Conservation (phyloP, 2,329 filamentous ascomycete species). For the Diaporthe helianthi region DNA sequence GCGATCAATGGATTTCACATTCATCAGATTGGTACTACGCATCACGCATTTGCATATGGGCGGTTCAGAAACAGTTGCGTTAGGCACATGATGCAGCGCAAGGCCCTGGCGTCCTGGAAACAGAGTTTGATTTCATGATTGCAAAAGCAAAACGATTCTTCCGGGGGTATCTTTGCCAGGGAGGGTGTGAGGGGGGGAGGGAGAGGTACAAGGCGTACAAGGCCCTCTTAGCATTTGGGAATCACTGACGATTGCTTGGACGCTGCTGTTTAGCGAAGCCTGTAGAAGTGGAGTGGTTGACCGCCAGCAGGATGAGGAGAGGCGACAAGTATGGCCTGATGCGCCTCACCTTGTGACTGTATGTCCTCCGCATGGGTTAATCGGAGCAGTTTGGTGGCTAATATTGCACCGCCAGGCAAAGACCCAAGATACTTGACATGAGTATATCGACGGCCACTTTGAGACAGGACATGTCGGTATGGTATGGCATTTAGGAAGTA, state of each 20-base stretch:
- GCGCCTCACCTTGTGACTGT: conserved; percentile 1
- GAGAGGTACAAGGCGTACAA: no score
- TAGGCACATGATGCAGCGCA: conserved; percentile 34
- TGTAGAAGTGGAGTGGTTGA: conserved; percentile 7
- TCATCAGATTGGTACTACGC: conserved; percentile 34
- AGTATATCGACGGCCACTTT: conserved; percentile 18
- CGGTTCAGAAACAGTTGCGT: conserved; percentile 35
- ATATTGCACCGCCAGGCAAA: conserved; percentile 1
- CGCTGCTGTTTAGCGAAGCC: conserved; percentile 27
- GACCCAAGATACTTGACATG: neutral
- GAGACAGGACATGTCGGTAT: conserved; percentile 14
- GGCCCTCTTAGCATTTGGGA: conserved; percentile 21
- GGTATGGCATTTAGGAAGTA: conserved; percentile 28
- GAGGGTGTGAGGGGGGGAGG: no score
- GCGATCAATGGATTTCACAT: conserved; percentile 25
- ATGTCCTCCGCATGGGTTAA: conserved; percentile 12
- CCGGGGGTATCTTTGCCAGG: conserved; percentile 1
- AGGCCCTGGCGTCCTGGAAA: conserved; percentile 35
- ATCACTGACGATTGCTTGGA: conserved; percentile 22
- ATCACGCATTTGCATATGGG: conserved; percentile 37
- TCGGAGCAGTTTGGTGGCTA: conserved; percentile 17
- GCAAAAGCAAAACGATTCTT: conserved; percentile 18
- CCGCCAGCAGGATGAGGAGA: neutral
- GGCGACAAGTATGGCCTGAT: neutral
- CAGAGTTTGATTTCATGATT: conserved; percentile 25